Conservation (phyloP, 768 basidiomycete genomes). For the Butyriboletus loyo region DNA sequence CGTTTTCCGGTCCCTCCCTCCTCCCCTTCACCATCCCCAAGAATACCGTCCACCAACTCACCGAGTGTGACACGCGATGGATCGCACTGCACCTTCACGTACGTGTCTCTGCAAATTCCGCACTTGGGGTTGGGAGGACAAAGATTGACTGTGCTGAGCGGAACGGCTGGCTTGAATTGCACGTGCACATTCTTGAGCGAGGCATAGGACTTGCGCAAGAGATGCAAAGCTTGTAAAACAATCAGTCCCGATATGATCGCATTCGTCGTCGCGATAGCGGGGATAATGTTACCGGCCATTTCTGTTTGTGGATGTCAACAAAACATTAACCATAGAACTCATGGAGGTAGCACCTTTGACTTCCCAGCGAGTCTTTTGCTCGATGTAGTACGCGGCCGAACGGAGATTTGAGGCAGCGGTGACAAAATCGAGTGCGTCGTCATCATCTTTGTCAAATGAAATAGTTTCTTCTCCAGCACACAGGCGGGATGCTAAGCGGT, state of each 20-base stretch:
- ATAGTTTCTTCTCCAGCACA: constrained; percentile 67
- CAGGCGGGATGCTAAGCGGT: constrained; percentile 69
- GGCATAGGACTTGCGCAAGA: constrained; percentile 64
- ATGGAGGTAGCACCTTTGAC: constrained; percentile 69
- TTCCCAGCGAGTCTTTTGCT: constrained; percentile 89
- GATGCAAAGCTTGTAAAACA: constrained; percentile 86
- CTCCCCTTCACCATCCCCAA: constrained; percentile 47
- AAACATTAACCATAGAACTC: neutral
- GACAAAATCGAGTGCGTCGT: constrained; percentile 95
- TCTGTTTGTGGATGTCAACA: constrained; percentile 44
- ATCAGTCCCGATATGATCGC: constrained; percentile 95
- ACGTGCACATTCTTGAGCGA: constrained; percentile 72
- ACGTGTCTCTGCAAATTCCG: constrained; percentile 84
- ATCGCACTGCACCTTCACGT: constrained; percentile 73
- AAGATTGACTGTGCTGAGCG: constrained; percentile 67
- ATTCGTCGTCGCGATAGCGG: constrained; percentile 98
- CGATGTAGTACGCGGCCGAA: constrained; percentile 86
- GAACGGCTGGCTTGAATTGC: constrained; percentile 74
- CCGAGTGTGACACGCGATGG: constrained; percentile 64
- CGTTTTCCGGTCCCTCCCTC: constrained; percentile 36
- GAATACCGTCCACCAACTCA: constrained; percentile 65
- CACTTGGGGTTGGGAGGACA: constrained; percentile 74
- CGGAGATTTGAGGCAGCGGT: constrained; percentile 93
- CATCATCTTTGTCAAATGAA: constrained; percentile 96
- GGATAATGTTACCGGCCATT: constrained; percentile 99